phyloP scores from a whole-genome alignment of 2,329 filamentous ascomycete genomes.

The Colletotrichum sp. region DNA sequence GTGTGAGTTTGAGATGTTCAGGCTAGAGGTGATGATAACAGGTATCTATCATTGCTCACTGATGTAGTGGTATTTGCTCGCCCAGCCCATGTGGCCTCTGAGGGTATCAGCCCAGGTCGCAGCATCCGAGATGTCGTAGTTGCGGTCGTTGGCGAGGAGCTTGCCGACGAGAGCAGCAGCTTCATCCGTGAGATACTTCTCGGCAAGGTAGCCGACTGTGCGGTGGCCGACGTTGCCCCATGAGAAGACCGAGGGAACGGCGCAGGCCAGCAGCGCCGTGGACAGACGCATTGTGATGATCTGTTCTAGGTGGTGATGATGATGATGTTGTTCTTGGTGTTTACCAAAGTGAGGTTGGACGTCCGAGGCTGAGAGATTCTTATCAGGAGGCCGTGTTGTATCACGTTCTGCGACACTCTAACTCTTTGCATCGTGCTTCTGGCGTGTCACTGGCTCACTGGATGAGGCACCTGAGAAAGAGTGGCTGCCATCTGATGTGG shows the following conservation, averaged over 20 bases:
- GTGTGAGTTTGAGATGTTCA: background rate
- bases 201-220: constrained; percentile 21
- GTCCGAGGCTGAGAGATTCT: background rate
- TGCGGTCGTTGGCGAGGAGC: constrained; percentile 19
- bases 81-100: constrained; percentile 19
- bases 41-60: background rate
- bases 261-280: background rate
- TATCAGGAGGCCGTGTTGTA: background rate
- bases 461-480: background rate
- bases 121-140: constrained; percentile 22
- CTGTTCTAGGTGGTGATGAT: background rate
- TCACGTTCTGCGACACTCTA: background rate
- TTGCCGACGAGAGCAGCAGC: constrained; percentile 14
- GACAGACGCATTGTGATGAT: constrained; percentile 1
- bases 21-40: background rate
- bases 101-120: constrained; percentile 22
- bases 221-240: constrained; percentile 21
- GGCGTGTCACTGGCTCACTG: background rate
- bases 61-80: constrained; percentile 23
- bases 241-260: background rate
- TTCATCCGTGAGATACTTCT: constrained; percentile 18
- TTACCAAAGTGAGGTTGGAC: background rate
- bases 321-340: background rate
- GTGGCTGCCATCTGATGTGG: constrained; percentile 8
- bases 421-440: background rate